Evolutionary conservation across 306 rosid species (phyloP), one percentile per base, ranked within the genome.

Genomic region (Abrus pulchellus): DNA sequence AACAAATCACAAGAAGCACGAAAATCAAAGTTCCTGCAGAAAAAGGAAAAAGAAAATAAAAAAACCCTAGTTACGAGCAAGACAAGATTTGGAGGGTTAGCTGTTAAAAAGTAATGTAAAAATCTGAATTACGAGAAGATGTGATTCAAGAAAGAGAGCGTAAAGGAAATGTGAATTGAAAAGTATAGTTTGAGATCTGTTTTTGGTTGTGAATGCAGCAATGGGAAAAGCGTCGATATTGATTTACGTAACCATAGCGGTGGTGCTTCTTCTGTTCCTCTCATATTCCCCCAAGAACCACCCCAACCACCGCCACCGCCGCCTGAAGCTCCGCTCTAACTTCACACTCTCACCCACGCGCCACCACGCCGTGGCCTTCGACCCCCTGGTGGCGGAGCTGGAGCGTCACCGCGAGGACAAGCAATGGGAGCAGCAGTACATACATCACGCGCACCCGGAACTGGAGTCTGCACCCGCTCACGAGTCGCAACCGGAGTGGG

Each of bases 401-500:
- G 97, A 95, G 78, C 98, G 94, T 68, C 97, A 90, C 68, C 98
- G 93, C 34, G 94, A 95, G 71, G 99, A 95, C 88, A 88, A 83
- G 64, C 84, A 89, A 20, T 95, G 99, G 99, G 98, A 95, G 84
- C 83, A 72, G 85, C 88, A 93, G 56, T 74, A 88, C 81, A 56
- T 94, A 7, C 93, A 92, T 30, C 89, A 87, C 3, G 60, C 89
- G 1, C 90, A 90, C 60, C 84, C 90, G 1, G 89, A 93, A 33
- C 14, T 86, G 30, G 86, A 86, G 40, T 38, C 86, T 1, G 98
- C 98, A 1, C 99, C 97, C 0, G 92, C 80, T 5, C 89, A 87
- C 56, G 98, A 94, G 86, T 85, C 95, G 0, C 97, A 93, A 72
- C 94, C 97, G 28, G 97, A 91, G 85, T 94, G 97, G 99, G 97